Base-by-base conservation (phyloP, 106 monocot species). In the Apostasia shenzhenica region DNA sequence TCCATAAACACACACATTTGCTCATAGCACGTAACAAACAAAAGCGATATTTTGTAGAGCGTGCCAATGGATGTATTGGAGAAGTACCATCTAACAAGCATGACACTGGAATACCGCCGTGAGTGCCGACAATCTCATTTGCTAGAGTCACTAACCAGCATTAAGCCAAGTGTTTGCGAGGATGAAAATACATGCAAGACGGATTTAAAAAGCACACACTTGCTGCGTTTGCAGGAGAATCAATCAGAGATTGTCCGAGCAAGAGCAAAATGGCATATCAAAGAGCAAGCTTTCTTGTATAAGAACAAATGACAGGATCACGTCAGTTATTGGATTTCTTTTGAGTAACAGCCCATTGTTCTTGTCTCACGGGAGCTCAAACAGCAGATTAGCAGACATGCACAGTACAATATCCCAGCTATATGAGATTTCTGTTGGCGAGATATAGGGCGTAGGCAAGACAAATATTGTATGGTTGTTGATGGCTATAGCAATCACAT, bases 101-200 rank as follows among this genome's bases (percentile, higher is more conserved):
- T 87, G 42, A 83, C 87, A 6, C 69, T 87, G 37, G 80, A 83
- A 54, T 83, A 83, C 76, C 77, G 87, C 1, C 72, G 83, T 1
- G 87, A 87, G 61, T 87, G 87, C 54, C 60, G 75, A 9, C 87
- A 83, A 40, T 71, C 82, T 2, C 71, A 83, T 37, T 45, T 80
- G 45, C 77, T 87, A 0, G 83, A 87, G 59, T 87, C 87, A 4
- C 83, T 87, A 46, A 87, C 87, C 45, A 87, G 72, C 59, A 77
- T 87, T 56, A 55, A 66, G 48, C 14, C 69, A 9, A 63, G 12
- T 5, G 71, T 61, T 10, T 6, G 4, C 4, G 71, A 65, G n/a
- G 56, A 39, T 5, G 26, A 45, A 11, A 48, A 53, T 37, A 53
- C 74, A 53, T 38, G 60, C 66, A 70, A 52, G 44, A 48, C 50